These are phyloP conservation scores for Arachnomyces sp. DNA, from an alignment of 2,329 filamentous ascomycete species.

Conservation along the genomic window DNA sequence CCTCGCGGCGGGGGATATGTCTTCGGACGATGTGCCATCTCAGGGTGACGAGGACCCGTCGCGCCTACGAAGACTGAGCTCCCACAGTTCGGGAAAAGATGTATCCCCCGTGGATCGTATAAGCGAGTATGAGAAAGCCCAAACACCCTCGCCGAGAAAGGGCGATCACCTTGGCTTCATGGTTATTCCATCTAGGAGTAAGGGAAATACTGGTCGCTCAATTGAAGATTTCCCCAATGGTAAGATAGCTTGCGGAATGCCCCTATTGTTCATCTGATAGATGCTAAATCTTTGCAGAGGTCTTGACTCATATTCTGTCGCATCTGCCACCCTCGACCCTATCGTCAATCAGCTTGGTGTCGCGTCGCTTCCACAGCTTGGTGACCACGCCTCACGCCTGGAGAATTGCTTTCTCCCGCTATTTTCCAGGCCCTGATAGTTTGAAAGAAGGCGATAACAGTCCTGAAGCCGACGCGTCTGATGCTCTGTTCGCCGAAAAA, in stretches of 20 bases:
- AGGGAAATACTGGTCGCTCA: constrained; percentile 39
- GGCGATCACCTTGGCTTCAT: constrained; percentile 44
- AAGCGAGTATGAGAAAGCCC: constrained; percentile 48
- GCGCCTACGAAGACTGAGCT: constrained; percentile 25
- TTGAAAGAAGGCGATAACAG: constrained; percentile 31
- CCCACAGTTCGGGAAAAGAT: constrained; percentile 20
- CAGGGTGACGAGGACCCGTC: constrained; percentile 13
- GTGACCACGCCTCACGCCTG: constrained; percentile 90
- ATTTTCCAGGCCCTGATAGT: constrained; percentile 70
- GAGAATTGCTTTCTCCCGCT: constrained; percentile 85
- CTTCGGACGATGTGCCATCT: constrained; percentile 17
- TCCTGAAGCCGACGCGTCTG: constrained; percentile 39
- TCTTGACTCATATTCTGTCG: constrained; percentile 83
- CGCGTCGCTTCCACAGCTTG: constrained; percentile 74
- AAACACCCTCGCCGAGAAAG: constrained; percentile 28
- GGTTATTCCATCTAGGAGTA: constrained; percentile 39
- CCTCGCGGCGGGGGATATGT: constrained; percentile 18
- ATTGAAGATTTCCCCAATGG: constrained; percentile 71
- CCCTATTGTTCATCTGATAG: constrained; percentile 8
- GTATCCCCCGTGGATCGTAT: constrained; percentile 45
- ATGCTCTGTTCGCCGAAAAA: constrained; percentile 59
- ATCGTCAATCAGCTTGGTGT: constrained; percentile 74
- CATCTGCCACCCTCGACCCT: constrained; percentile 82
- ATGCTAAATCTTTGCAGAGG: constrained; percentile 53
- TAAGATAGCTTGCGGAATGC: constrained; percentile 33